Evolutionary conservation across 2,329 filamentous ascomycete genomes (phyloP).

Genomic region (Fusarium praegraminearum): DNA sequence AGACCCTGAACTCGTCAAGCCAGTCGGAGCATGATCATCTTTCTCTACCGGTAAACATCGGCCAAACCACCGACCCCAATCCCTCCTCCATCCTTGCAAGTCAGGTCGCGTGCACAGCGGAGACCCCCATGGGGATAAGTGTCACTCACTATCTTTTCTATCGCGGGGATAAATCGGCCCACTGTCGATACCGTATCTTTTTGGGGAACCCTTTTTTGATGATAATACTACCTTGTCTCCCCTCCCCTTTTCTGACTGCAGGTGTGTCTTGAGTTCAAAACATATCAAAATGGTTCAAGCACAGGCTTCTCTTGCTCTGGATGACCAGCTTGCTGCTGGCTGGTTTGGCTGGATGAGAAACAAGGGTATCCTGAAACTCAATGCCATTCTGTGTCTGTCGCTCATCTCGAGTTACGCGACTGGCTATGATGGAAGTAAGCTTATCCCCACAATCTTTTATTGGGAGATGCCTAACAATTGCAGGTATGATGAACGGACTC

Average conservation of each 20-base stretch:
- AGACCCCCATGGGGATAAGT: constrained; percentile 21
- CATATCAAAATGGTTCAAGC: constrained; percentile 19
- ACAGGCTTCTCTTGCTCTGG: constrained; percentile 22
- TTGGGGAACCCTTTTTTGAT: neutral
- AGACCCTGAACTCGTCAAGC: constrained; percentile 2
- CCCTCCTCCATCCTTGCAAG: constrained; percentile 3
- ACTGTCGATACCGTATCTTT: constrained; percentile 11
- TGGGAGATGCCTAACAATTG: neutral
- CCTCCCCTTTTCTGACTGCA: neutral
- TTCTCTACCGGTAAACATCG: constrained; percentile 14
- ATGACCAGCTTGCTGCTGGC: constrained; percentile 21
- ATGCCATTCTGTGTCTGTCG: constrained; percentile 20
- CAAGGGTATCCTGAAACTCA: constrained; percentile 23
- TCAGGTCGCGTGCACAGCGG: constrained; percentile 22
- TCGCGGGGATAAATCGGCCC: constrained; percentile 29
- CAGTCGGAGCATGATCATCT: neutral
- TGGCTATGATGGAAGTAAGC: constrained; percentile 20
- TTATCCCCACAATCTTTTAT: neutral
- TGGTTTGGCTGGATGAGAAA: constrained; percentile 23
- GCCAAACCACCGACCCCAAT: constrained; percentile 50
- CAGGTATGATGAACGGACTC: constrained; percentile 21
- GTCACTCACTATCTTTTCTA: constrained; percentile 4
- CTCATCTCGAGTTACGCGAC: constrained; percentile 25
- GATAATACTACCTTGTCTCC: constrained; percentile 27
- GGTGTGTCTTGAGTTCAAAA: neutral